Evolutionary conservation across 305 asterid genomes (phyloP).

Genomic region (Fraxinus dipetala): DNA sequence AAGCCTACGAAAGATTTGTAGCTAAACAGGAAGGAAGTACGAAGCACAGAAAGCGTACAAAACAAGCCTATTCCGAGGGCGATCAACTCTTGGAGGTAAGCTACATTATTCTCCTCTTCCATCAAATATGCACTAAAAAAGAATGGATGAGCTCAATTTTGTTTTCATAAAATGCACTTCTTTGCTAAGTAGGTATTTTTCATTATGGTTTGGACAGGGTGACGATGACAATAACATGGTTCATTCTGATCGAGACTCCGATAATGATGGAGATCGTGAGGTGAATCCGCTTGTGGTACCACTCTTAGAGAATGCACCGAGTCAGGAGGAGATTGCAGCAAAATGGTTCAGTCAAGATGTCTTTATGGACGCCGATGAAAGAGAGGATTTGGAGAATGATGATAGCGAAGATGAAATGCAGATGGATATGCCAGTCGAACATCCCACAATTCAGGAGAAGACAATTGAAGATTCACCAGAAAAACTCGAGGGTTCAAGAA

Average conservation of each 20-base stretch:
- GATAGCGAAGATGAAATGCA: slow-evolving; percentile 79
- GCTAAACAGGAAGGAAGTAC: slow-evolving; percentile 78
- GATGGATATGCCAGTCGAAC: slow-evolving; percentile 34
- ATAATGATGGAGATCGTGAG: slow-evolving; percentile 53
- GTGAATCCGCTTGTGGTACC: slow-evolving; percentile 83
- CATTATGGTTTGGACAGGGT: slow-evolving; percentile 37
- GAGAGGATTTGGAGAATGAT: slow-evolving; percentile 38
- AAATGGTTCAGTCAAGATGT: slow-evolving; percentile 95
- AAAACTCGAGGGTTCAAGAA: slow-evolving; percentile 22
- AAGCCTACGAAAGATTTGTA: slow-evolving; percentile 69
- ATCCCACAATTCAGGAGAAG: slow-evolving; percentile 23
- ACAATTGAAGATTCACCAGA: slow-evolving; percentile 26
- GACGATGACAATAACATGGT: slow-evolving; percentile 41
- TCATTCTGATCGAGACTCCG: slow-evolving; percentile 69
- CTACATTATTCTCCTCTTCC: neutral
- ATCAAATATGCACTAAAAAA: neutral
- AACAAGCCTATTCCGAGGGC: slow-evolving; percentile 49
- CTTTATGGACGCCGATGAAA: slow-evolving; percentile 64
- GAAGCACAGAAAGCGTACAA: slow-evolving; percentile 77
- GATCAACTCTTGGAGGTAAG: slow-evolving; percentile 59
- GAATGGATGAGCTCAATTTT: neutral
- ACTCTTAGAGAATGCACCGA: slow-evolving; percentile 54
- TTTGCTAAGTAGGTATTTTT: neutral
- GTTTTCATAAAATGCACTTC: neutral
- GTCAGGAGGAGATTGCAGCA: slow-evolving; percentile 72